phyloP scores from a whole-genome alignment of 2,329 filamentous ascomycete species.

The Botrytis elliptica region DNA sequence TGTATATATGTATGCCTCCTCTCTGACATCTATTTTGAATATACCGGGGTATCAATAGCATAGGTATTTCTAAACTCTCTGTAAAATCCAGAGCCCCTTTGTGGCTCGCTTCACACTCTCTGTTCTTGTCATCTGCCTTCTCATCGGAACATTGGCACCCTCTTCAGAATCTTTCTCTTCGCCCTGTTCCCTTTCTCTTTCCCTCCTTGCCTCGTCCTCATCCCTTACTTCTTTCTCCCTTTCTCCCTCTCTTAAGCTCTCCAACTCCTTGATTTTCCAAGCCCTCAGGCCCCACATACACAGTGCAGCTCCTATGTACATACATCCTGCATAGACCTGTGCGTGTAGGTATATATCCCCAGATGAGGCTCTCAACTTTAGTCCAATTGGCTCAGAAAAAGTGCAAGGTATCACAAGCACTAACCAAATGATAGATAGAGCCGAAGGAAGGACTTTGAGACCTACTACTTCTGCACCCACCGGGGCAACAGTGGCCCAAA shows the following conservation, averaged over 20 bases:
- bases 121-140: conserved; percentile 11
- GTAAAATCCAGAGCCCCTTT: conserved; percentile 18
- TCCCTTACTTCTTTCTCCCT: conserved; percentile 28
- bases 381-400: conserved; percentile 60
- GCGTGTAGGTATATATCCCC: conserved; percentile 54
- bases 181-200: neutral
- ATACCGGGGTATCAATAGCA: neutral
- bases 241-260: conserved; percentile 36
- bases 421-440: conserved; percentile 70
- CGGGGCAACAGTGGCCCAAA: conserved; percentile 23
- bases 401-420: conserved; percentile 68
- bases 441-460: conserved; percentile 64
- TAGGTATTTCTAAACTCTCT: conserved; percentile 8
- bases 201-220: conserved; percentile 25
- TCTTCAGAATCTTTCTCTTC: neutral
- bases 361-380: conserved; percentile 51
- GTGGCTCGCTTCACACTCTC: conserved; percentile 21
- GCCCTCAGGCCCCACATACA: conserved; percentile 55
- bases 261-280: conserved; percentile 59
- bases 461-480: conserved; percentile 69
- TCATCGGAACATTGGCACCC: neutral
- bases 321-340: conserved; percentile 59
- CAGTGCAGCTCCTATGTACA: conserved; percentile 57
- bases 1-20: neutral
- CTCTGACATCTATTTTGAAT: neutral